Evolutionary conservation across 169 alveolate genomes (phyloP), one percentile per base, ranked within the genome.

Genomic region (Eimeria nieschulzi): DNA sequence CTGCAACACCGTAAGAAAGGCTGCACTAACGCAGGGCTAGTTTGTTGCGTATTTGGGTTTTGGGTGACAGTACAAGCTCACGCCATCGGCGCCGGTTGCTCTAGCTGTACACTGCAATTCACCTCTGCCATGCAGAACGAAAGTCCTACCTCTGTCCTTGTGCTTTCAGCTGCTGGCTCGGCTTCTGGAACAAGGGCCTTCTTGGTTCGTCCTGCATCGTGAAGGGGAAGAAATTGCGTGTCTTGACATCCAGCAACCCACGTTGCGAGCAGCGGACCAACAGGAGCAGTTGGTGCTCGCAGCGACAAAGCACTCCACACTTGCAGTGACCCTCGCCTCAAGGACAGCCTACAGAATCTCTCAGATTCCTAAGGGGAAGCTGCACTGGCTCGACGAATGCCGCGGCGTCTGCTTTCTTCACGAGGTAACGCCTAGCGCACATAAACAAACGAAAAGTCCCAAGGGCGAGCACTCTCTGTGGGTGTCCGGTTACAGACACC

Each of bases 1-100:
- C 59, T 72, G 82, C 82, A 72, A 72, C 56, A 72, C 82, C 9
- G 82, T 72, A 72, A 39, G 55, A 25, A 66, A 66, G 15, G 46
- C 46, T 33, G 46, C 46, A 33, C 46, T 33, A 33, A 33, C 46
- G 46, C 46, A 33, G 46, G 46, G 46, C 46, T 33, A 33, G 46
- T 33, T 33, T 33, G 46, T 33, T 33, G 46, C 46, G 46, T 33
- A 33, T 33, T 33, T 0, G 46, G 0, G 46, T 33, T 33, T 33
- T 33, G 46, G 46, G 46, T 33, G 46, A 33, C 46, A 33, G 46
- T 1, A 33, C 46, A 33, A 33, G 46, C 46, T 33, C 46, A 33
- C 46, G 46, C 46, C 46, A 3, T 33, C 46, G 46, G 46, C 46
- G 46, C 46, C 46, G 46, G 46, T 33, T 33, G 46, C 46, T 33